Base-by-base conservation (phyloP, 495 filamentous ascomycete species). In the Penicillium argentinense region DNA sequence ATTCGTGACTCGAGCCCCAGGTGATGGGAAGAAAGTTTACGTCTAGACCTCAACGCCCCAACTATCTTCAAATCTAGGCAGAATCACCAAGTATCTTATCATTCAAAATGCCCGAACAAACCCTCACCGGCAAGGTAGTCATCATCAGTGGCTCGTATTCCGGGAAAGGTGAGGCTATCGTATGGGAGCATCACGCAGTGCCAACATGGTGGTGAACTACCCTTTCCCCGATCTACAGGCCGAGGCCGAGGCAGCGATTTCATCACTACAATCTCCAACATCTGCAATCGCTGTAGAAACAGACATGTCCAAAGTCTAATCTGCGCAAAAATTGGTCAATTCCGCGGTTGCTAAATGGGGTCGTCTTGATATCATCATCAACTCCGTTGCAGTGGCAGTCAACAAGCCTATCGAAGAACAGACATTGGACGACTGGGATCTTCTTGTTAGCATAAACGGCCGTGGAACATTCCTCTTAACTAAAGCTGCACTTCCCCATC, bases 91-190 rank as follows among this genome's bases (percentile, higher is more conserved):
- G n/a, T n/a, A 5, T 26, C 11, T 5, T 26, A 36, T 7, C 12
- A 5, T 2, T 21, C 26, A 48, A 13, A n/a, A 56, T 61, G 58
- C 13, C 42, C n/a, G 26, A 43, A 9, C 54, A 55, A 43, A 53
- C 54, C 19, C 59, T 84, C 7, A 54, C 54, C 17, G 77, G 76
- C 16, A 70, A 69, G 42, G 59, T 67, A 11, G 69, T 69, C 45
- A 54, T 73, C 8, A 51, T 73, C 28, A 72, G 58, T 17, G 69
- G 67, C 25, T 62, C 66, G 18, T 57, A 53, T 6, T 62, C 64
- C 1, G 69, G 69, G 11, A 72, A 71, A 21, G 69, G 69, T 11
- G 54, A 52, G 0, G 68, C 53, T 9, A 69, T 72, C 19, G 65
- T 65, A 5, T 49, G 63, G 5, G 60, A 68, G 36, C 58, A 40